A percentile compares a stretch with the other conserved stretches of the same genome.
Conservation (phyloP, 2,329 filamentous ascomycete species). For the Trichoderma cornu-damae region DNA sequence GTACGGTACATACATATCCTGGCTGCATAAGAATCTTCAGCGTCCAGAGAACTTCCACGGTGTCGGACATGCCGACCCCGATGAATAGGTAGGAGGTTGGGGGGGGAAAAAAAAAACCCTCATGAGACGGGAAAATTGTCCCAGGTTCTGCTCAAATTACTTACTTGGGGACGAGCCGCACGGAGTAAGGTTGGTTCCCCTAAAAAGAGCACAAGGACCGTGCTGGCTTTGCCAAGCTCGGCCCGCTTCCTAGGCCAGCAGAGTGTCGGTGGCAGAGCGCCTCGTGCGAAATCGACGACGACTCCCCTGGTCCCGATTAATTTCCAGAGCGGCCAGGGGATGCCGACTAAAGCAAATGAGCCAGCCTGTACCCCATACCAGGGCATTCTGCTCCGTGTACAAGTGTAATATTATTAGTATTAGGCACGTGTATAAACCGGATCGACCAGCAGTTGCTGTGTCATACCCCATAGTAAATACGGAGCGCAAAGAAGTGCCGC, state of each 20-base stretch:
- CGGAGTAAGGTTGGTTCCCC: conserved; percentile 9
- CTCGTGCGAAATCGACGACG: conserved; percentile 8
- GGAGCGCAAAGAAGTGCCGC: neutral
- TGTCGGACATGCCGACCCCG: conserved; percentile 13
- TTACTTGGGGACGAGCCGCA: conserved; percentile 6
- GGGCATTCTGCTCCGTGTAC: neutral
- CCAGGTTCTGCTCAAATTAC: neutral
- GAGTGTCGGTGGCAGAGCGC: conserved; percentile 8
- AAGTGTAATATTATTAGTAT: neutral
- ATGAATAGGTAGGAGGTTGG: conserved; percentile 16
- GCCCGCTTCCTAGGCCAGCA: conserved; percentile 19
- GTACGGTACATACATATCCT: too few species aligned
- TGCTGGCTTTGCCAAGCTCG: conserved; percentile 13
- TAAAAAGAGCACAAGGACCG: conserved; percentile 11
- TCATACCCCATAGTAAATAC: neutral
- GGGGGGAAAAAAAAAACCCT: neutral
- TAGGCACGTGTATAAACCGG: conserved; percentile 7
- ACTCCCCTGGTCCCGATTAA: conserved; percentile 14
- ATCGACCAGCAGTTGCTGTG: neutral
- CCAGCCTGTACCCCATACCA: conserved; percentile 12
- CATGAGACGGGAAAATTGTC: neutral
- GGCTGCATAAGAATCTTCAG: neutral
- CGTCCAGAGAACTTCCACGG: neutral
- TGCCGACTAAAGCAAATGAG: conserved; percentile 15
- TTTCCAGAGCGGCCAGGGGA: conserved; percentile 14